These are phyloP conservation scores for Cyclocybe aegerita DNA, from an alignment of 768 basidiomycete species.

Conservation along the genomic window DNA sequence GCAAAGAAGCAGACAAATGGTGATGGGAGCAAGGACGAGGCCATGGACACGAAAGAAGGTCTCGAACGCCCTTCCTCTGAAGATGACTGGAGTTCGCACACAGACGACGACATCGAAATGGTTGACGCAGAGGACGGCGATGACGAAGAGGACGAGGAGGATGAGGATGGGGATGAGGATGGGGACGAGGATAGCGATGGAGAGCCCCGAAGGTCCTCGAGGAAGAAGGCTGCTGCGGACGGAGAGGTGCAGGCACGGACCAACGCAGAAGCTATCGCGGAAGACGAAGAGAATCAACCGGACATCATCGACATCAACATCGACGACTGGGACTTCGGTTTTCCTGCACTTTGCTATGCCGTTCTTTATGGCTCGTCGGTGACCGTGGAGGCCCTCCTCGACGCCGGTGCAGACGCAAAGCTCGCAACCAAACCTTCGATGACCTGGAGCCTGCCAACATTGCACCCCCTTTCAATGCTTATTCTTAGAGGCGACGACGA, in stretches of 20 bases:
- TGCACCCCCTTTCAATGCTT: slow-evolving; percentile 40
- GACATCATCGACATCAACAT: slow-evolving; percentile 57
- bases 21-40: slow-evolving; percentile 23
- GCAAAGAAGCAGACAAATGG: slow-evolving; percentile 23
- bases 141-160: slow-evolving; percentile 29
- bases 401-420: slow-evolving; percentile 46
- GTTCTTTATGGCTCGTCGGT: slow-evolving; percentile 44
- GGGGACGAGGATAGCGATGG: slow-evolving; percentile 21
- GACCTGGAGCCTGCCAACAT: slow-evolving; percentile 10
- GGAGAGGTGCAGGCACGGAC: slow-evolving; percentile 7
- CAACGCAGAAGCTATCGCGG: slow-evolving; percentile 36
- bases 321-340: slow-evolving; percentile 58
- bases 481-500: slow-evolving; percentile 42
- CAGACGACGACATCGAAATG: slow-evolving; percentile 34
- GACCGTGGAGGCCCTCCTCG: slow-evolving; percentile 46
- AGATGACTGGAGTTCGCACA: slow-evolving; percentile 50
- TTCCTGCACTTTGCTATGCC: slow-evolving; percentile 52
- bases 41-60: slow-evolving; percentile 22
- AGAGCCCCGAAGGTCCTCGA: slow-evolving; percentile 14
- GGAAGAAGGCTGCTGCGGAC: slow-evolving; percentile 14
- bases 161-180: slow-evolving; percentile 26
- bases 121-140: slow-evolving; percentile 30
- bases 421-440: slow-evolving; percentile 26
- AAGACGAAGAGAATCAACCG: slow-evolving; percentile 47
- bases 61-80: slow-evolving; percentile 41